phyloP scores from a whole-genome alignment of 257 asterid species.

The Solanum paucissectum region DNA sequence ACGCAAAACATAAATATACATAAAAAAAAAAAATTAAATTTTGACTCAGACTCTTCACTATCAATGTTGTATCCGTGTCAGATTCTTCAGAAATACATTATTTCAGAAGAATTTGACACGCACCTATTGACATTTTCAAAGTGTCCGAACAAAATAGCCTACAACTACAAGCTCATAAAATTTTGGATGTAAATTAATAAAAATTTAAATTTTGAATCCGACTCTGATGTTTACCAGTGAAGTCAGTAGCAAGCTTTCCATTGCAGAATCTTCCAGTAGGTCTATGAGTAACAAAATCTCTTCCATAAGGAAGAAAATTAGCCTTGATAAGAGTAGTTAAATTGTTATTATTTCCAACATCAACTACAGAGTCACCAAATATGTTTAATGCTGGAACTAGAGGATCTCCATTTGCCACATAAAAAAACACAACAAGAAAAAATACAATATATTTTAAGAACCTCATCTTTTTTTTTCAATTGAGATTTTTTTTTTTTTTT shows the following conservation, averaged over 20 bases:
- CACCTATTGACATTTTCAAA: background rate
- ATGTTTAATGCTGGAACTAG: constrained; percentile 63
- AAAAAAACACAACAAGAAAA: constrained; percentile 7
- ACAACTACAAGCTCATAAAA: background rate
- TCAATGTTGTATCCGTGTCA: background rate
- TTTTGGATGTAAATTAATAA: background rate
- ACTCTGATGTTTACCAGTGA: constrained; percentile 34
- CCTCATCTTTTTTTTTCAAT: constrained; percentile 27
- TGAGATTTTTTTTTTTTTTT: background rate
- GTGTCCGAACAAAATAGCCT: background rate
- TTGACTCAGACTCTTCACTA: background rate
- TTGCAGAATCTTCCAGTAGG: constrained; percentile 92
- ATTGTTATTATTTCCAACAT: constrained; percentile 68
- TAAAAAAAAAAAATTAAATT: too few species aligned
- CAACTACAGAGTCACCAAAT: constrained; percentile 84
- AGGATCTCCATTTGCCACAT: constrained; percentile 36
- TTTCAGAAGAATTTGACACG: background rate
- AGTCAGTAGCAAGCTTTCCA: constrained; percentile 82
- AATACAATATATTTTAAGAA: constrained; percentile 13
- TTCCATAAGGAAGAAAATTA: constrained; percentile 78
- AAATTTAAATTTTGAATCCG: background rate
- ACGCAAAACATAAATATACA: background rate
- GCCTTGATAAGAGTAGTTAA: constrained; percentile 56
- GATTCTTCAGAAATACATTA: too few species aligned
- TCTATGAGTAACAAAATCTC: constrained; percentile 52